phyloP scores from a whole-genome alignment of 202 grass and related monocot genomes.

The Zoysia matrella region DNA sequence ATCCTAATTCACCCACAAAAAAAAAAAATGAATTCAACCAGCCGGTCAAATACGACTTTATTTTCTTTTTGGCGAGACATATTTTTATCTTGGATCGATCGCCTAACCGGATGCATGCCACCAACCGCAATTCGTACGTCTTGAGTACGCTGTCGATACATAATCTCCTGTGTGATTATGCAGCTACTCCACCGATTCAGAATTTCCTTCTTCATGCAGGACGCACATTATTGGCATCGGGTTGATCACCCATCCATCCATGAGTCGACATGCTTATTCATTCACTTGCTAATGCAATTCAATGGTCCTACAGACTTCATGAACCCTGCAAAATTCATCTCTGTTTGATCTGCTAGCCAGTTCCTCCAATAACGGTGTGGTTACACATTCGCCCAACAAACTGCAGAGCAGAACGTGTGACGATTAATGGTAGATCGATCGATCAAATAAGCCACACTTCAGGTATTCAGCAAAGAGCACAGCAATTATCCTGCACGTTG shows the following conservation, averaged over 20 bases:
- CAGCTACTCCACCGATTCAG: not conserved
- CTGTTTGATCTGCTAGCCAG: not conserved
- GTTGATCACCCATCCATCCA: not conserved
- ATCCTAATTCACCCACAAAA: not conserved
- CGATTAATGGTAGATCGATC: not conserved
- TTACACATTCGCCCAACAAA: not conserved
- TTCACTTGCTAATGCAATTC: conserved; percentile 5
- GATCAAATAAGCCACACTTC: not conserved
- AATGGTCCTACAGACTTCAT: not conserved
- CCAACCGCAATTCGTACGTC: not conserved
- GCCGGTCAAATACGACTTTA: not conserved
- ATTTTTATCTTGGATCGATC: not conserved
- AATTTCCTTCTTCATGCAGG: not conserved
- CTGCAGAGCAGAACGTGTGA: not conserved
- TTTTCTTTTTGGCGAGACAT: not conserved
- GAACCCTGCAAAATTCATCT: not conserved
- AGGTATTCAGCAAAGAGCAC: not conserved
- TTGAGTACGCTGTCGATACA: not conserved
- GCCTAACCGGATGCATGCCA: not conserved
- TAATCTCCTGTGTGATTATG: not conserved
- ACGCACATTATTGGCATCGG: not conserved
- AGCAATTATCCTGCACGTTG: not conserved
- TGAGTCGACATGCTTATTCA: not conserved
- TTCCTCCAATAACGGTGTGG: not conserved
- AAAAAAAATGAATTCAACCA: not conserved